Conservation (phyloP, 208 protist species). For the Zelonia costaricensis region DNA sequence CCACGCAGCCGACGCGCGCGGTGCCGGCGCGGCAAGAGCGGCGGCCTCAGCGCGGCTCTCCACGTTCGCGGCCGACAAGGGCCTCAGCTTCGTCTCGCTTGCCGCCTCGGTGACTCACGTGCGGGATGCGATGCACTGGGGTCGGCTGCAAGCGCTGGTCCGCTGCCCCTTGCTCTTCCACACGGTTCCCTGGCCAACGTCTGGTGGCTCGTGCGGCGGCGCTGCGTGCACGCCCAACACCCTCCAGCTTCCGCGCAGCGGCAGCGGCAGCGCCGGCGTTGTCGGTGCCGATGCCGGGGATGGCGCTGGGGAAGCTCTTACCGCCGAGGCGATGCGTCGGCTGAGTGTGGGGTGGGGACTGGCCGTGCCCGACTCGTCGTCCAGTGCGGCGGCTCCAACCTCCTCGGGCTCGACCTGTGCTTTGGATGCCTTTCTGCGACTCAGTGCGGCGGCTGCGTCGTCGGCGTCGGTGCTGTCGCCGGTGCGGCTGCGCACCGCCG, state of each 20-base stretch:
- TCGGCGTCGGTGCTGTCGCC: constrained; percentile 13
- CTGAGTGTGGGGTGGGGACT: too few relatives aligned
- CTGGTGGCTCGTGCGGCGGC: background rate
- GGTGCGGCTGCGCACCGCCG: constrained; percentile 21
- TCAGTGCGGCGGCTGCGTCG: background rate
- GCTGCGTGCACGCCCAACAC: background rate
- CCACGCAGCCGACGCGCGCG: background rate
- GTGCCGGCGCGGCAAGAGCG: background rate
- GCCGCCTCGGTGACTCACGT: constrained; percentile 16
- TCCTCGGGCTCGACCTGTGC: too few relatives aligned
- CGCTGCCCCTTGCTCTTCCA: constrained; percentile 28
- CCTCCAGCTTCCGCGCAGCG: too few relatives aligned
- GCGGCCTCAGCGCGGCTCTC: background rate
- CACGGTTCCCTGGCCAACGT: background rate
- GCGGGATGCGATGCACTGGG: constrained; percentile 24
- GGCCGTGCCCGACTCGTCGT: too few relatives aligned
- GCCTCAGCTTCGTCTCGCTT: constrained; percentile 17
- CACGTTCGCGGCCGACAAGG: constrained; percentile 3
- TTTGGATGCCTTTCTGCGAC: too few relatives aligned
- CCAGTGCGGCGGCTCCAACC: too few relatives aligned
- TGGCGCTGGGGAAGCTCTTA: too few relatives aligned
- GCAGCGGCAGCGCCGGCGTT: too few relatives aligned
- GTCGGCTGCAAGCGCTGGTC: constrained; percentile 16
- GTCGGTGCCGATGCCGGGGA: too few relatives aligned
- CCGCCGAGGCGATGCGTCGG: too few relatives aligned